Conservation (phyloP, 306 rosid species). For the Cucurbita ficifolia region DNA sequence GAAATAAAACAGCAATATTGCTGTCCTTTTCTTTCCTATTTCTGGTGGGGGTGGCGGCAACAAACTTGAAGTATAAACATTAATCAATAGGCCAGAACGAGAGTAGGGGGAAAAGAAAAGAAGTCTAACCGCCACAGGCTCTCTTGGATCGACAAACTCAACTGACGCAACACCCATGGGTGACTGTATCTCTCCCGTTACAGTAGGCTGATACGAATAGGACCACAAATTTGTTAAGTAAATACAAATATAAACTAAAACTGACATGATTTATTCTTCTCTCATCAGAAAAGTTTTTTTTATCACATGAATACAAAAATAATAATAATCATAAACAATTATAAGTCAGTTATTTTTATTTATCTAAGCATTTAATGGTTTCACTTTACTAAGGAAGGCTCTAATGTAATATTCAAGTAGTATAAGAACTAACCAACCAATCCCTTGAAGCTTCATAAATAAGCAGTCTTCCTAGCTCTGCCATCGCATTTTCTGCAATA, state of each 20-base stretch:
- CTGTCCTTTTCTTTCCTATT: neutral
- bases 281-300: neutral
- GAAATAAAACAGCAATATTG: neutral
- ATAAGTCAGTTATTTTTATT: neutral
- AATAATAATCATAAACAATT: neutral
- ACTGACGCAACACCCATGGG: constrained; percentile 80
- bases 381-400: neutral
- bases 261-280: neutral
- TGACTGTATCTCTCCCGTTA: constrained; percentile 77
- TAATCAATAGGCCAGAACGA: neutral
- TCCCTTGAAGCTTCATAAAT: constrained; percentile 90
- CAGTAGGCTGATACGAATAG: constrained; percentile 48
- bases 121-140: constrained; percentile 62
- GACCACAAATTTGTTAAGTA: no score
- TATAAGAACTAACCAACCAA: constrained; percentile 68
- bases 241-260: neutral
- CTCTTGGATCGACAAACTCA: constrained; percentile 87
- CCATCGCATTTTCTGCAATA: constrained; percentile 79
- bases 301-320: neutral
- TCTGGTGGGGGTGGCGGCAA: no score
- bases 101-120: neutral
- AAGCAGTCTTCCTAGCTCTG: constrained; percentile 87
- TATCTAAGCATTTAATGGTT: neutral
- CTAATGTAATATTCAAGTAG: neutral
- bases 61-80: neutral